Conservation (phyloP, 2,329 filamentous ascomycete genomes). For the Penicillium sp. region DNA sequence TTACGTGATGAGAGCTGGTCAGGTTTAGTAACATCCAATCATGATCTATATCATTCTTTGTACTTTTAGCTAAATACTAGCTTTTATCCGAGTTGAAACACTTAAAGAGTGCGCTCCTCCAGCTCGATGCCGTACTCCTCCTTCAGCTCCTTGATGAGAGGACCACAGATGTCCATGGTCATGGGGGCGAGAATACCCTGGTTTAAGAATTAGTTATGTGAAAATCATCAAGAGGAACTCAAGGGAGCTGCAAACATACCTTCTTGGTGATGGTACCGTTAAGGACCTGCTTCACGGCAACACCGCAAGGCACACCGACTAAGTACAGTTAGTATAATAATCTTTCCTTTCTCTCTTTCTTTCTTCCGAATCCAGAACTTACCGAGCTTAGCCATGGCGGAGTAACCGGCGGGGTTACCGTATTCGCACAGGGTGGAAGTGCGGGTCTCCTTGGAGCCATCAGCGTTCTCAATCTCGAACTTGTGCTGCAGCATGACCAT, state of each 20-base stretch:
- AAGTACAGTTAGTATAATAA: background rate
- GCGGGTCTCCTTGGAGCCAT: conserved; percentile 73
- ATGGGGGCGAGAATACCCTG: conserved; percentile 74
- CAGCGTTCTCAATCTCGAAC: conserved; percentile 81
- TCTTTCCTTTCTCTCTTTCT: background rate
- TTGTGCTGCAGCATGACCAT: conserved; percentile 65
- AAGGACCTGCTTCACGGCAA: conserved; percentile 77
- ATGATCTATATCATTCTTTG: conserved; percentile 14
- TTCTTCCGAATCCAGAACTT: background rate
- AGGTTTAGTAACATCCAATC: conserved; percentile 2
- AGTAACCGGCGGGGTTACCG: conserved; percentile 76
- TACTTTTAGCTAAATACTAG: conserved; percentile 6
- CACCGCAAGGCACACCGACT: conserved; percentile 73
- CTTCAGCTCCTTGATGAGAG: conserved; percentile 75
- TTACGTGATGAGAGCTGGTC: background rate
- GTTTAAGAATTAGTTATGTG: background rate
- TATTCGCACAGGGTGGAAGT: conserved; percentile 83
- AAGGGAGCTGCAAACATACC: conserved; percentile 20
- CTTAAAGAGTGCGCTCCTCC: conserved; percentile 63
- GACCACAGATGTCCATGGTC: conserved; percentile 68
- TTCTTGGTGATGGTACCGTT: conserved; percentile 71
- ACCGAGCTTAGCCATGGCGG: conserved; percentile 73
- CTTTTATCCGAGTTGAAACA: background rate
- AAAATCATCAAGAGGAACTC: background rate
- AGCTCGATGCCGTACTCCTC: conserved; percentile 74